phyloP scores from a whole-genome alignment of 176 grass and related monocot species.

The Aechmea fasciata region DNA sequence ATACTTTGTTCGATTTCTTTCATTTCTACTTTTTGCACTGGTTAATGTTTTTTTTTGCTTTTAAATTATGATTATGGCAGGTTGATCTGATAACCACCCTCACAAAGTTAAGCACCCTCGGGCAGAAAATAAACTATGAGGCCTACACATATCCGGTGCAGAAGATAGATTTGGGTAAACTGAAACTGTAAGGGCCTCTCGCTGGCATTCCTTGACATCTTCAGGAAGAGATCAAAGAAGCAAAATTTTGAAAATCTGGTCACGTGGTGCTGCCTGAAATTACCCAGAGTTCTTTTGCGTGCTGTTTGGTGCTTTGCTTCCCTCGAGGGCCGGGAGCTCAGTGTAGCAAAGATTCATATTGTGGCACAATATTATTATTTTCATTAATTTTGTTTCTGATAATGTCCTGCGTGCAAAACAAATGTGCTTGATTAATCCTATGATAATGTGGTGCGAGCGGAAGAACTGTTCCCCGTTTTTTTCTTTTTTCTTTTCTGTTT shows the following conservation, averaged over 20 bases:
- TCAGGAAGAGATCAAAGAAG: background rate
- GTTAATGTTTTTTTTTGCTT: background rate
- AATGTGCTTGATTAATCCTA: too few relatives aligned
- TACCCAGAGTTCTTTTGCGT: too few relatives aligned
- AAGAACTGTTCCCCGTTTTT: too few relatives aligned
- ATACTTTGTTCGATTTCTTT: background rate
- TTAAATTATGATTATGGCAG: conserved; percentile 21
- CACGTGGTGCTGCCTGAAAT: too few relatives aligned
- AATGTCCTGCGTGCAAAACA: too few relatives aligned
- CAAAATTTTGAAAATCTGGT: background rate
- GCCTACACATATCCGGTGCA: conserved; percentile 79
- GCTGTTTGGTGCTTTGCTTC: too few relatives aligned
- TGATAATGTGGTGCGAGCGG: too few relatives aligned
- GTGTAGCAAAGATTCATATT: too few relatives aligned
- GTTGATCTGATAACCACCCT: conserved; percentile 94
- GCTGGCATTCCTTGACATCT: background rate
- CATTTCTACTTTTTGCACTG: background rate
- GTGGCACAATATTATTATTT: too few relatives aligned
- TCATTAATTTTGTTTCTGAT: too few relatives aligned
- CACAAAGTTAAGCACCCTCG: conserved; percentile 78
- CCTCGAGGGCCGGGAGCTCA: too few relatives aligned
- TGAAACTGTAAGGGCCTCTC: conserved; percentile 49
- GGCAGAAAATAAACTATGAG: conserved; percentile 92
- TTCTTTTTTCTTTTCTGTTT: too few relatives aligned
- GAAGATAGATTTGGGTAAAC: conserved; percentile 72